Evolutionary conservation across 495 filamentous ascomycete genomes (phyloP).

Genomic region (Cudoniella acicularis): DNA sequence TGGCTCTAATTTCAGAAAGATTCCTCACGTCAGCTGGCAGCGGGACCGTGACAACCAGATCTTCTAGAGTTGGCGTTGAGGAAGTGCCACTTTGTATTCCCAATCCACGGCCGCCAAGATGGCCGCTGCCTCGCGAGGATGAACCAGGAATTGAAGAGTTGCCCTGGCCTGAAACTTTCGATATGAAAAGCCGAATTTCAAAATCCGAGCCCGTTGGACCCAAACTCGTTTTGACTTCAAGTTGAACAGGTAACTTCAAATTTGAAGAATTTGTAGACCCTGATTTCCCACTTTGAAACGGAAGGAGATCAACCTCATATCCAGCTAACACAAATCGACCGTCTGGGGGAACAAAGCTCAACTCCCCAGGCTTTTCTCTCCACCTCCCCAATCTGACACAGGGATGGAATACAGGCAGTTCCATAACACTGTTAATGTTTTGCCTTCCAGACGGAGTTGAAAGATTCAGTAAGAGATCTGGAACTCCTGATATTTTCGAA

Average conservation of each 20-base stretch:
- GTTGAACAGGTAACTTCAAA: constrained; percentile 73
- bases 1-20: constrained; percentile 78
- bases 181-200: constrained; percentile 75
- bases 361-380: constrained; percentile 81
- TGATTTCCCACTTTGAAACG: constrained; percentile 40
- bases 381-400: constrained; percentile 84
- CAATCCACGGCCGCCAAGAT: constrained; percentile 19
- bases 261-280: constrained; percentile 42
- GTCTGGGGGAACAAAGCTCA: constrained; percentile 94
- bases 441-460: constrained; percentile 72
- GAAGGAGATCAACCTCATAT: constrained; percentile 90
- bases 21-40: constrained; percentile 79
- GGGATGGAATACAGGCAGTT: constrained; percentile 94
- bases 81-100: constrained; percentile 47
- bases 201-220: constrained; percentile 77
- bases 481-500: constrained; percentile 89
- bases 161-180: constrained; percentile 55
- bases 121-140: constrained; percentile 15
- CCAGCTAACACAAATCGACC: constrained; percentile 92
- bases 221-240: constrained; percentile 77
- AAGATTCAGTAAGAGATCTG: constrained; percentile 80
- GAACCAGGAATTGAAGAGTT: constrained; percentile 23
- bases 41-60: constrained; percentile 76
- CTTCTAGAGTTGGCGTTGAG: constrained; percentile 65
- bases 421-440: constrained; percentile 66